Percentiles rank a stretch among this genome's conserved stretches.
These are phyloP conservation scores for Tieghemiomyces parasiticus DNA, from an alignment of 192 early-diverging fungal species.

Conservation along the genomic window DNA sequence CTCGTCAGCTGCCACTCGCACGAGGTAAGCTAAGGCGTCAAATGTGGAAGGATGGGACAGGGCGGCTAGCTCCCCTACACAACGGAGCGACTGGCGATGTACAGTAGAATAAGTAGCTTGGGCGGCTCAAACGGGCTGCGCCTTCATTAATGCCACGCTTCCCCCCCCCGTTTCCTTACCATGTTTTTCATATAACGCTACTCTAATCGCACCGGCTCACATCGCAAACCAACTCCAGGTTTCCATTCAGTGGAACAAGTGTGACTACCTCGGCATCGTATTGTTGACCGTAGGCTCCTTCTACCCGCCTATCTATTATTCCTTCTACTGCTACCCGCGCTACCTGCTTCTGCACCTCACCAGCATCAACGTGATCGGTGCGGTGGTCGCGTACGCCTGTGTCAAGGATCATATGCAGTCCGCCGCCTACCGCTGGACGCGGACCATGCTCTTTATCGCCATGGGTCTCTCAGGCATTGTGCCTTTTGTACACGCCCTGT, in stretches of 20 bases:
- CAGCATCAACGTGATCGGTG: slow-evolving; percentile 44
- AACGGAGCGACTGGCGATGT: too few species aligned
- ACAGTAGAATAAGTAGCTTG: too few species aligned
- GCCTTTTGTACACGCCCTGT: slow-evolving; percentile 47
- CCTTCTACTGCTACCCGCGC: slow-evolving; percentile 42
- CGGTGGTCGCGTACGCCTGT: slow-evolving; percentile 41
- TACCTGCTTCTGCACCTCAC: slow-evolving; percentile 37
- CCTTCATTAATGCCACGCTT: too few species aligned
- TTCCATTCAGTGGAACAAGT: slow-evolving; percentile 63
- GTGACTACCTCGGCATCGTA: slow-evolving; percentile 88
- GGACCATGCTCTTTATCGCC: slow-evolving; percentile 62
- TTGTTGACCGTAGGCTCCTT: slow-evolving; percentile 50
- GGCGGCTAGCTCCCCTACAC: too few species aligned
- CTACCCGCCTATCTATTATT: slow-evolving; percentile 30
- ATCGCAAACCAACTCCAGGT: slow-evolving; percentile 31
- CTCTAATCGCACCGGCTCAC: too few species aligned
- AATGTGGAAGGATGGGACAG: too few species aligned
- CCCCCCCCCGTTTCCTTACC: too few species aligned
- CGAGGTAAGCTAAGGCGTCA: slow-evolving; percentile 22
- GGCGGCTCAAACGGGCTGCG: too few species aligned
- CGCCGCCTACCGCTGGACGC: slow-evolving; percentile 60
- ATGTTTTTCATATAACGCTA: too few species aligned
- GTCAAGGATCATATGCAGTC: slow-evolving; percentile 49
- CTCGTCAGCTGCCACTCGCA: slow-evolving; percentile 75
- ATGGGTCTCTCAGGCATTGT: slow-evolving; percentile 64